Evolutionary conservation across 768 basidiomycete genomes (phyloP).

Genomic region (Hypholoma fasciculare): DNA sequence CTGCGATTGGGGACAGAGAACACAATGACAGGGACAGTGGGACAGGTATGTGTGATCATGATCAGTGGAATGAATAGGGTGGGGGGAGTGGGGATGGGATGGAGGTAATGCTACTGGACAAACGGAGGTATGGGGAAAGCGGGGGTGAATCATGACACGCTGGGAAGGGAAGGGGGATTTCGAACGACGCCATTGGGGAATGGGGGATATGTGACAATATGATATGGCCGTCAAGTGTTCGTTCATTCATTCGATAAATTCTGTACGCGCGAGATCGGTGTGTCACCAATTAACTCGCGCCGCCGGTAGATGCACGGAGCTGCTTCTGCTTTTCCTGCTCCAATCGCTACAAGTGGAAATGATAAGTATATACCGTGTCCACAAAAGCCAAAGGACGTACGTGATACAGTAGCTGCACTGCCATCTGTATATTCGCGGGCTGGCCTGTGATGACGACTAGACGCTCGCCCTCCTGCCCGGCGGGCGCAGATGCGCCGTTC

Average conservation of each 20-base stretch:
- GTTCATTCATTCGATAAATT: conserved; percentile 5
- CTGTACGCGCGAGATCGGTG: not conserved
- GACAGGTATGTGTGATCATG: not conserved
- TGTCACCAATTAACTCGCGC: conserved; percentile 13
- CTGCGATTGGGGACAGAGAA: not conserved
- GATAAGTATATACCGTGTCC: not conserved
- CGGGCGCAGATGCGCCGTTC: conserved; percentile 68
- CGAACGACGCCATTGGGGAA: not conserved
- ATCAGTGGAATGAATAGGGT: not conserved
- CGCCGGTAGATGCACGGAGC: conserved; percentile 35
- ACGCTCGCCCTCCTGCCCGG: conserved; percentile 83
- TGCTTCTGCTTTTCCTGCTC: conserved; percentile 93
- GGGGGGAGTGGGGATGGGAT: not conserved
- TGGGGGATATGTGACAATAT: conserved; percentile 6
- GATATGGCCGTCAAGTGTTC: conserved; percentile 10
- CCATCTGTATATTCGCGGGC: conserved; percentile 94
- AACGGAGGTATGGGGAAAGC: not conserved
- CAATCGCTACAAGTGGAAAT: conserved; percentile 52
- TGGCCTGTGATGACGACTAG: conserved; percentile 97
- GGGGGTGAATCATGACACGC: not conserved
- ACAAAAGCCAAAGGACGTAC: conserved; percentile 41
- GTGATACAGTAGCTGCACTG: conserved; percentile 87
- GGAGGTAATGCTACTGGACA: not conserved
- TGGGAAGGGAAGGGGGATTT: not conserved
- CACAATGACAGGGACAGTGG: not conserved